Evolutionary conservation across 139 green algal genomes (phyloP).

Genomic region (Eudorina sp.): DNA sequence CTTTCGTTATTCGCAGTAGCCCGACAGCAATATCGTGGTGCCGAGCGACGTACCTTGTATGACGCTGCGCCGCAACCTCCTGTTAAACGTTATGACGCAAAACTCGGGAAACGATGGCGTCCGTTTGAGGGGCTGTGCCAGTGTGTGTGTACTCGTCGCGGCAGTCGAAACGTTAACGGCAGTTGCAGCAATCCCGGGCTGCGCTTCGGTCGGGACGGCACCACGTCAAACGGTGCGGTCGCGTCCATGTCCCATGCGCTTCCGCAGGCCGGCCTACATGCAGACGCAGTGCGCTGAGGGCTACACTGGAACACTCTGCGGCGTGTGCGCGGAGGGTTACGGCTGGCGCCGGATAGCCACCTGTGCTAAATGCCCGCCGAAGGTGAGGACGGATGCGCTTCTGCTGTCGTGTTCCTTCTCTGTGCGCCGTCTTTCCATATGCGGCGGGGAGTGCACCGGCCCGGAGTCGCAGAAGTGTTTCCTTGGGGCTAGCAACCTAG

Average conservation of each 20-base stretch:
- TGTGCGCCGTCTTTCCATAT: not conserved
- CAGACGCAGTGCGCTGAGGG: not conserved
- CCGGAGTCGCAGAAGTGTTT: no score
- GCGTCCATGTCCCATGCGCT: no score
- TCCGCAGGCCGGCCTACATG: constrained; percentile 15
- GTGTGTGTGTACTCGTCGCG: not conserved
- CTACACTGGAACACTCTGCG: constrained; percentile 22
- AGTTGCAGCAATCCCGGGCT: not conserved
- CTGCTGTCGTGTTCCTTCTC: no score
- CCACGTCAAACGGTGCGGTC: no score
- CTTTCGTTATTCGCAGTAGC: no score
- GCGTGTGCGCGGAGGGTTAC: not conserved
- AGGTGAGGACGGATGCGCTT: not conserved
- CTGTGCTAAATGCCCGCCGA: not conserved
- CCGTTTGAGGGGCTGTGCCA: not conserved
- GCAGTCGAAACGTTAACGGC: not conserved
- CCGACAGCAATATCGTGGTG: no score
- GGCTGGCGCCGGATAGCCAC: constrained; percentile 10
- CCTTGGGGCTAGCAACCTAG: no score
- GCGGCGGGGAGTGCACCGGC: no score
- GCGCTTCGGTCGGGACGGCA: no score
- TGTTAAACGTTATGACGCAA: no score
- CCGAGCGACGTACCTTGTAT: no score
- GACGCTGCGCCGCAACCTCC: no score
- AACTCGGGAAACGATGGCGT: not conserved